Base-by-base conservation (phyloP, 2,329 filamentous ascomycete genomes). In the Kalaharituber pfeilii region DNA sequence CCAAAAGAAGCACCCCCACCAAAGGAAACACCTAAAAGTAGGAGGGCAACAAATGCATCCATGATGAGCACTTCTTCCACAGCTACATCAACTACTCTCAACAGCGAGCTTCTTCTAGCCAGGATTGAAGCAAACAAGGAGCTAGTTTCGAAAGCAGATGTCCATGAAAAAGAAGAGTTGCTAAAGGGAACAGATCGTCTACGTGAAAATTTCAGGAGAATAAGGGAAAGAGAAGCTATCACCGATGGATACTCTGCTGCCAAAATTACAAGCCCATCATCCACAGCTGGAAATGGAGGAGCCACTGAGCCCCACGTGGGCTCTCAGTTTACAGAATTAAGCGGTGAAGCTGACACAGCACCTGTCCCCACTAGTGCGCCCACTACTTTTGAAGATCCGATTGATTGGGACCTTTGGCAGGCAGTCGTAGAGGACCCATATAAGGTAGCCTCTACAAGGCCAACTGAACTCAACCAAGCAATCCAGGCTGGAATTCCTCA, bases 341-440 rank as follows among this genome's bases (percentile, higher is more conserved):
- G 52, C 52, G 22, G 24, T 30, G 51, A 64, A 18, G 60, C 69
- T 39, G 65, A 70, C 20, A 65, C 67, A 39, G 66, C 69, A 39
- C 66, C 70, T 18, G 63, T 71, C 11, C 42, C 11, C 8, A 47
- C 42, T 13, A 13, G 11, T 20, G 22, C 42, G 9, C 42, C 20
- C 11, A 9, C 9, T 54, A 50, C 28, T 50, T 58, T 53, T 26
- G 63, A 64, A 42, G 61, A 63, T 15, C 60, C 60, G 25, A 91
- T 98, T n/a, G 87, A 98, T 66, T 98, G 91, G 91, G 91, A 98
- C 68, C 71, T 98, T 36, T 98, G 91, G 91, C 89, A 98, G 66
- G 80, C 84, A 24, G 83, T 98, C 3, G 91, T 98, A 29, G 93
- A 95, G 62, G 86, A 95, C 70, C 91, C 91, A 0, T 87, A 88